Base-by-base conservation (phyloP, 805 yeast species). In the Candida michaelii region DNA sequence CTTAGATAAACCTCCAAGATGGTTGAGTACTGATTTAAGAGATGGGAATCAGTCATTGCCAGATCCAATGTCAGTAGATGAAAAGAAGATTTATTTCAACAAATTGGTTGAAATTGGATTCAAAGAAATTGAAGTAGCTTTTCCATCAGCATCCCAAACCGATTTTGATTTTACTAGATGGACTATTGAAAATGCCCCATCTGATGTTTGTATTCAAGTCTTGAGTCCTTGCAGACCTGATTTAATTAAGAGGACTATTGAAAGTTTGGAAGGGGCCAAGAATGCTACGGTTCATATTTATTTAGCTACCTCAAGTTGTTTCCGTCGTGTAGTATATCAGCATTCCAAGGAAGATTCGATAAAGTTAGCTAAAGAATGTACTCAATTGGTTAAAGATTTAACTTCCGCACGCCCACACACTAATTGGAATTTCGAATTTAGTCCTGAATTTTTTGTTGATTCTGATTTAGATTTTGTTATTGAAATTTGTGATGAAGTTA, bases 41-140 rank as follows among this genome's bases (percentile, higher is more conserved):
- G 95, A 85, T 58, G 95, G 95, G 24, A 85, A 85, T 63, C 93
- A 85, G 66, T 82, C 90, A 5, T 73, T 85, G 51, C 91, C 93
- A 0, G 93, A 85, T 57, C 95, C 93, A 41, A 85, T 85, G 95
- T 73, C 84, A n/a, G 71, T 84, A 32, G 82, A 69, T n/a, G 90
- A 85, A 55, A 85, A 85, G 65, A 81, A 81, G 56, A 77, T 71
- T 42, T 85, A 82, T 63, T 84, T 85, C 60, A 66, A 76, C 42
- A 82, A 83, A 59, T 69, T 85, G 31, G 74, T 85, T 12, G 85
- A 82, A 19, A 63, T 85, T 30, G 95, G 95, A 1, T 85, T 82
- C 65, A 85, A 85, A 59, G 93, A 85, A 61, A 85, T 85, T 45
- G 93, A 85, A 62, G 93, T 86, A 15, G 80, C 89, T 0, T 85